Evolutionary conservation across 2,329 filamentous ascomycete species (phyloP).

Genomic region (Pestalotiopsis sp.): DNA sequence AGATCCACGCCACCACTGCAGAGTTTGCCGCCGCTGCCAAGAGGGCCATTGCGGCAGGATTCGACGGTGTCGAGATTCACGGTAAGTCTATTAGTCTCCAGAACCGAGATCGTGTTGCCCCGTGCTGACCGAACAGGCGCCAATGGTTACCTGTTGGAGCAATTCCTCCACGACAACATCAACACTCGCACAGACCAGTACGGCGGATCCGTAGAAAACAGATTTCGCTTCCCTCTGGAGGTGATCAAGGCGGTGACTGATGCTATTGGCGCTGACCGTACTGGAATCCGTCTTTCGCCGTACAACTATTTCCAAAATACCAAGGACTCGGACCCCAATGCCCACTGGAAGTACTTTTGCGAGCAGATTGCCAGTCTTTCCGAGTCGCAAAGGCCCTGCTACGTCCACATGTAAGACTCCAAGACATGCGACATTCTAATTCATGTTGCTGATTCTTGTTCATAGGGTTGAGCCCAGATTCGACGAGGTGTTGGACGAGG

Average conservation of each 20-base stretch:
- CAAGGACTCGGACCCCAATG: slow-evolving; percentile 25
- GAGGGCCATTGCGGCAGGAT: slow-evolving; percentile 64
- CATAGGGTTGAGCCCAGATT: slow-evolving; percentile 48
- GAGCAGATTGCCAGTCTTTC: slow-evolving; percentile 37
- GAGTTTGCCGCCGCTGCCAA: slow-evolving; percentile 59
- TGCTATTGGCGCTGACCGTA: slow-evolving; percentile 25
- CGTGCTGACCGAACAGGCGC: slow-evolving; percentile 32
- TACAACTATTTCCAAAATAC: slow-evolving; percentile 29
- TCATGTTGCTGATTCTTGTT: background rate
- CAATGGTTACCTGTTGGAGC: slow-evolving; percentile 61
- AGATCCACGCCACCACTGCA: slow-evolving; percentile 66
- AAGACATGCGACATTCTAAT: background rate
- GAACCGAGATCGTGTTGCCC: background rate
- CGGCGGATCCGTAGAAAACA: slow-evolving; percentile 29
- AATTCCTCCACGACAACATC: slow-evolving; percentile 48
- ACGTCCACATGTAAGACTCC: slow-evolving; percentile 46
- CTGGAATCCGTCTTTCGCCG: slow-evolving; percentile 27
- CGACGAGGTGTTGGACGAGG: slow-evolving; percentile 48
- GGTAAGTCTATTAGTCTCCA: slow-evolving; percentile 29
- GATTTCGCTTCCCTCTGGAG: slow-evolving; percentile 26
- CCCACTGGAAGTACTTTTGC: slow-evolving; percentile 40
- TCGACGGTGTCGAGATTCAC: slow-evolving; percentile 59
- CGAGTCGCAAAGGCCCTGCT: slow-evolving; percentile 36
- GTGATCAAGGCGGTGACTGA: slow-evolving; percentile 26
- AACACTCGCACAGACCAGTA: slow-evolving; percentile 30